Evolutionary conservation across 164 flowering plant species (phyloP), one percentile per base, ranked within the genome.

Genomic region (Tetrastigma voinierianum): DNA sequence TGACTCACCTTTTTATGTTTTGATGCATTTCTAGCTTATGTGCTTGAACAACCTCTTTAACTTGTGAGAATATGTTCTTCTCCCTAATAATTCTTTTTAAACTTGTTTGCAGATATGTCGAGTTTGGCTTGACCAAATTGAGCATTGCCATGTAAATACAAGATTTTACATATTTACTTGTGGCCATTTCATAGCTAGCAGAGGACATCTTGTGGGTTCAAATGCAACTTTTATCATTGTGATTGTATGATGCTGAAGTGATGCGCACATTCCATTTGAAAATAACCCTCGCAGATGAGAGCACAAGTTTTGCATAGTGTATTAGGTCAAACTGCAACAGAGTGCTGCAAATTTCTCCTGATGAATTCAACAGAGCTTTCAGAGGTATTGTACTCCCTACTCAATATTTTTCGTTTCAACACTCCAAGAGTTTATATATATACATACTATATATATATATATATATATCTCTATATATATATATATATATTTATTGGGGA

Each of bases 321-420:
- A 75, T 81, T 1, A n/a, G 93, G 97, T 70, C 88, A 85, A 64
- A 84, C 96, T 65, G 97, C 97, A 40, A 65, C 82, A 1, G 97
- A 92, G 72, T 74, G 77, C 83, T 95, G 70, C 99, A 95, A 65
- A 90, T 92, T 78, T 87, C 96, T 70, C 89, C 97, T 0, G 87
- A 84, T 67, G 99, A 95, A 67, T 95, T 90, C 70, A 76, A 60
- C 71, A n/a, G 87, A 80, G 47, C 76, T 95, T 25, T 84, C 90
- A 23, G 97, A n/a, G n/a, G 99, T 92, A 86, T 62, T 57, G 18
- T n/a, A n/a, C 10, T n/a, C 11, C 19, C 10, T n/a, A 17, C 21
- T 19, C 10, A 54, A 10, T 10, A n/a, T n/a, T n/a, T n/a, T n/a
- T n/a, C n/a, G n/a, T n/a, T n/a, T n/a, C n/a, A n/a, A n/a, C n/a